phyloP scores from a whole-genome alignment of 1,284 basidiomycete species.

The Ceratobasidium sp. region DNA sequence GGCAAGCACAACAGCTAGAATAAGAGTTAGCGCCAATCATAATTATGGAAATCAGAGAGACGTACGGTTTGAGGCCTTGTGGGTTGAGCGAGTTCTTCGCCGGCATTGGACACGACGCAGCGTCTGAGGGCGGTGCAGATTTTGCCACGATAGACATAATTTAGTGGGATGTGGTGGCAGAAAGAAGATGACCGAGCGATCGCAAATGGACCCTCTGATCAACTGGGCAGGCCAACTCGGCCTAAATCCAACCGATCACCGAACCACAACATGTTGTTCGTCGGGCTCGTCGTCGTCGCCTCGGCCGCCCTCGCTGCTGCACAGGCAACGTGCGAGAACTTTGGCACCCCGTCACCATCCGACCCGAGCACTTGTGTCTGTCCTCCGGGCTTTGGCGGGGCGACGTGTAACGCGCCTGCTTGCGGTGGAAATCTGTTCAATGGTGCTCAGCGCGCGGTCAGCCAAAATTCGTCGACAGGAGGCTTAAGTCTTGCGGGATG shows the following conservation, averaged over 20 bases:
- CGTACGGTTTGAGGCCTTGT: constrained; percentile 89
- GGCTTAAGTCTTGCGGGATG: constrained; percentile 65
- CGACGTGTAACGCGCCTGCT: constrained; percentile 71
- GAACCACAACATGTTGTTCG: constrained; percentile 16
- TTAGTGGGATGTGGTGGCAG: constrained; percentile 13
- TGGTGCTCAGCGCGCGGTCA: constrained; percentile 65
- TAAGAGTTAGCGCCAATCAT: background rate
- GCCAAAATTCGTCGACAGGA: constrained; percentile 48
- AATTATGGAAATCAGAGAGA: constrained; percentile 46
- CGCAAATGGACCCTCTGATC: background rate
- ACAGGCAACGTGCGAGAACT: constrained; percentile 69
- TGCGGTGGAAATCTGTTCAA: constrained; percentile 86
- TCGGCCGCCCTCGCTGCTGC: constrained; percentile 4
- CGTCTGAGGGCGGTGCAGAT: constrained; percentile 52
- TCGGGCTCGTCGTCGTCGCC: constrained; percentile 20
- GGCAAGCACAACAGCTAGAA: constrained; percentile 91
- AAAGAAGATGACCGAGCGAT: constrained; percentile 1
- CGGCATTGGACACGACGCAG: constrained; percentile 48
- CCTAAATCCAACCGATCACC: too few relatives aligned
- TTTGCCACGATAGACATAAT: constrained; percentile 39
- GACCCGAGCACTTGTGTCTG: constrained; percentile 71
- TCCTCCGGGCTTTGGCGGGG: constrained; percentile 79
- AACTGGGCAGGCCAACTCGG: background rate
- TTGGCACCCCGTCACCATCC: constrained; percentile 60
- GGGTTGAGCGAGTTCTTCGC: constrained; percentile 83